phyloP scores from a whole-genome alignment of 139 green algal genomes.

The Tetraselmis striata region DNA sequence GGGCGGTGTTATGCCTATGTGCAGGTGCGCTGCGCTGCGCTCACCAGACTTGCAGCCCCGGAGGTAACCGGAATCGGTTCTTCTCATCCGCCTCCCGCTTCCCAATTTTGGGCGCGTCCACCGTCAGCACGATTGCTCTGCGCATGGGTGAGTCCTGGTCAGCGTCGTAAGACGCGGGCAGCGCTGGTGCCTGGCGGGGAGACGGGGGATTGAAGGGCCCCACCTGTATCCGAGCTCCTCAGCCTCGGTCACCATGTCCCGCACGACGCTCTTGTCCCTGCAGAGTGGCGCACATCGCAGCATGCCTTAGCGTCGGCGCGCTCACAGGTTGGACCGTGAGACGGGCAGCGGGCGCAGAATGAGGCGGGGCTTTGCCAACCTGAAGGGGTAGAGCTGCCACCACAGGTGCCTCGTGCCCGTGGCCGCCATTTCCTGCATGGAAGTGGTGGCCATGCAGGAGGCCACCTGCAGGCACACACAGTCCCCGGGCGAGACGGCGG shows the following conservation, averaged over 20 bases:
- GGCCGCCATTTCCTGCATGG: slow-evolving; percentile 40
- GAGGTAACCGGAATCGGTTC: slow-evolving; percentile 32
- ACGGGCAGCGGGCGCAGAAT: too few relatives aligned
- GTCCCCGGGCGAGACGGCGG: too few relatives aligned
- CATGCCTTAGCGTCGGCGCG: too few relatives aligned
- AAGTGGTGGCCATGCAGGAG: slow-evolving; percentile 66
- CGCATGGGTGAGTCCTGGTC: neutral
- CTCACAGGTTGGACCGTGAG: too few relatives aligned
- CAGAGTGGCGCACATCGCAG: slow-evolving; percentile 2
- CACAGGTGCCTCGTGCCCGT: slow-evolving; percentile 29
- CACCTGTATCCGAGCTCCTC: slow-evolving; percentile 53
- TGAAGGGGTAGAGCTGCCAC: slow-evolving; percentile 76
- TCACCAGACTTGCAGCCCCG: neutral
- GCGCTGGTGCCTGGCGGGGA: neutral
- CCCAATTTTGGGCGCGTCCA: slow-evolving; percentile 74
- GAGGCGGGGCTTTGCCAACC: neutral
- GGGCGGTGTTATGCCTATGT: too few relatives aligned
- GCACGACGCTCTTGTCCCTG: slow-evolving; percentile 51
- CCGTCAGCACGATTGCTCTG: slow-evolving; percentile 74
- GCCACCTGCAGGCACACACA: slow-evolving; percentile 36
- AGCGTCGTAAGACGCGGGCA: neutral
- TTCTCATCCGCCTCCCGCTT: slow-evolving; percentile 60
- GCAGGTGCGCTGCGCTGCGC: too few relatives aligned
- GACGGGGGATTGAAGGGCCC: neutral
- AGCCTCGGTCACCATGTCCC: slow-evolving; percentile 53